phyloP scores from a whole-genome alignment of 225 moss, liverwort and hornwort species.

The Antitrichia curtipendula region DNA sequence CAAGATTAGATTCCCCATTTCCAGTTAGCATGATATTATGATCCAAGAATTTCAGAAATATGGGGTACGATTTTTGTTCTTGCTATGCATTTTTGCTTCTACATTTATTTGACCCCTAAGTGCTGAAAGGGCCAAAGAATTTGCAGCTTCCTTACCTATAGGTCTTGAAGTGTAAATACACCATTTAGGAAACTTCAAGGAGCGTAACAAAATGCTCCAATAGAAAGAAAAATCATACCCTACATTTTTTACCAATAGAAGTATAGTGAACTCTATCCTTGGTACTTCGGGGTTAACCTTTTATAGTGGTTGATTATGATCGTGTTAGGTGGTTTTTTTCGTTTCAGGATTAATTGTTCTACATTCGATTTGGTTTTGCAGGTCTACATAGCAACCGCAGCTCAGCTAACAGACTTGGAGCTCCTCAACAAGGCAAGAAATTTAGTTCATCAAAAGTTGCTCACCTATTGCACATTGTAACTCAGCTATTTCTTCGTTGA shows the following conservation, averaged over 20 bases:
- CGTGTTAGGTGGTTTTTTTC: neutral
- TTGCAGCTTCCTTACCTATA: too few species aligned
- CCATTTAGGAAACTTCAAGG: neutral
- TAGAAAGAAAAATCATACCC: neutral
- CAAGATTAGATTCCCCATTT: neutral
- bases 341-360: neutral
- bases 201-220: neutral
- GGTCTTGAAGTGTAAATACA: neutral
- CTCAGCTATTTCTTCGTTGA: neutral
- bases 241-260: neutral
- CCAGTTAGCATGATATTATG: neutral
- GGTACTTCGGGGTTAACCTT: neutral
- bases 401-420: conserved; percentile 45
- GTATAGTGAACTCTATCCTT: neutral
- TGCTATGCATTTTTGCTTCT: neutral
- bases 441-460: neutral
- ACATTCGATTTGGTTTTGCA: neutral
- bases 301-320: neutral
- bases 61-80: neutral
- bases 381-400: conserved; percentile 63
- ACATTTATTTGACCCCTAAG: neutral
- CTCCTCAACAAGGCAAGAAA: conserved; percentile 61
- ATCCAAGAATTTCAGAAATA: neutral
- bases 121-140: neutral
- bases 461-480: neutral